These are phyloP conservation scores for Argentina anserina DNA, from an alignment of 306 rosid species.

Conservation along the genomic window DNA sequence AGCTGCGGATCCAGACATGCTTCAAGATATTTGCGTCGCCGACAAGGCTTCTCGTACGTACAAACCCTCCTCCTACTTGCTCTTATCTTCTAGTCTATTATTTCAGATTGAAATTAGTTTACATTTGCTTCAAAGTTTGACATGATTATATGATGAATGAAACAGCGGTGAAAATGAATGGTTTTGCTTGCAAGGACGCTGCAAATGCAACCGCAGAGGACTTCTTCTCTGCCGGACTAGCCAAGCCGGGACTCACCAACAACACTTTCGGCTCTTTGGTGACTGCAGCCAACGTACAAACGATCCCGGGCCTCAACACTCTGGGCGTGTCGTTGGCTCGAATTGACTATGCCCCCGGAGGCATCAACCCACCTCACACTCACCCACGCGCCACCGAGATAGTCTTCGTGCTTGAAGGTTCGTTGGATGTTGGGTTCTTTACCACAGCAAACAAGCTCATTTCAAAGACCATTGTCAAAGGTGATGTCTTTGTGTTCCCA, in stretches of 20 bases:
- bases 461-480: slow-evolving; percentile 58
- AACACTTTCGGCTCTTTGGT: slow-evolving; percentile 63
- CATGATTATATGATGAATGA: background rate
- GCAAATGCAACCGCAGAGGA: slow-evolving; percentile 49
- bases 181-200: slow-evolving; percentile 62
- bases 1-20: slow-evolving; percentile 71
- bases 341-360: slow-evolving; percentile 83
- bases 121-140: background rate
- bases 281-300: slow-evolving; percentile 63
- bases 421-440: slow-evolving; percentile 74
- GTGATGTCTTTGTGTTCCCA: slow-evolving; percentile 81
- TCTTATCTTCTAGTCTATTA: background rate
- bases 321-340: slow-evolving; percentile 75
- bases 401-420: slow-evolving; percentile 65
- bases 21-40: slow-evolving; percentile 90
- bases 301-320: slow-evolving; percentile 83
- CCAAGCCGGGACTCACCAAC: slow-evolving; percentile 68
- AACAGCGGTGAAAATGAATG: slow-evolving; percentile 64
- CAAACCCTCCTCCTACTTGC: background rate
- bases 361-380: slow-evolving; percentile 90
- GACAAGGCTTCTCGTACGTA: slow-evolving; percentile 76
- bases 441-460: slow-evolving; percentile 62
- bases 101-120: background rate
- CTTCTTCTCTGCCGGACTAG: slow-evolving; percentile 58
- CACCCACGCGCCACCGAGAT: slow-evolving; percentile 95